Evolutionary conservation across 208 protist genomes (phyloP).

Genomic region (Porcisia hertigi): DNA sequence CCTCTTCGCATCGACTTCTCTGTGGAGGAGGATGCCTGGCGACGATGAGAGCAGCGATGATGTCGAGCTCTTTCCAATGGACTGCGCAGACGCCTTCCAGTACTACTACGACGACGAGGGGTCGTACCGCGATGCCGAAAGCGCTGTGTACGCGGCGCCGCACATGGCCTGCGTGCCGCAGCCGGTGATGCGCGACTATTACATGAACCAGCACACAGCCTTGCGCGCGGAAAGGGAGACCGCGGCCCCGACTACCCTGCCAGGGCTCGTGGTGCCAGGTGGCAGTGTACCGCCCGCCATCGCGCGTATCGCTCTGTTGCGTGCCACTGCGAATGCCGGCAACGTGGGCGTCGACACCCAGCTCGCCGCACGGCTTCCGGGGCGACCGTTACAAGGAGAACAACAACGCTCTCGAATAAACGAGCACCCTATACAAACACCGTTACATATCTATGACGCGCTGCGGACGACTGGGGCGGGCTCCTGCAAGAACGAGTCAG

Average conservation of each 20-base stretch:
- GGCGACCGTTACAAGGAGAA: not conserved
- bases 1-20: not conserved
- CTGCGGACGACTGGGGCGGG: not conserved
- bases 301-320: not conserved
- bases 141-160: constrained; percentile 33
- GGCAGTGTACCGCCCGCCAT: not conserved
- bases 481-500: too few species aligned
- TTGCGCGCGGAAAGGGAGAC: not conserved
- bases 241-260: not conserved
- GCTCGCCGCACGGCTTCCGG: not conserved
- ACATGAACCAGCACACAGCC: constrained; percentile 14
- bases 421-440: not conserved
- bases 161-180: not conserved
- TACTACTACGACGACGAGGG: constrained; percentile 38
- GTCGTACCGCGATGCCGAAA: constrained; percentile 35
- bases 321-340: not conserved
- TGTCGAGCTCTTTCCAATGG: constrained; percentile 42
- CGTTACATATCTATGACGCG: not conserved
- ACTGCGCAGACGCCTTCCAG: constrained; percentile 53
- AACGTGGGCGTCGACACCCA: not conserved
- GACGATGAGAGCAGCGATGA: not conserved
- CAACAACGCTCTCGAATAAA: not conserved
- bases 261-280: too few species aligned
- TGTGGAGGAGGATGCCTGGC: not conserved
- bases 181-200: constrained; percentile 10